Conservation (phyloP, 2,329 filamentous ascomycete species). For the Purpureocillium takamizusanense region DNA sequence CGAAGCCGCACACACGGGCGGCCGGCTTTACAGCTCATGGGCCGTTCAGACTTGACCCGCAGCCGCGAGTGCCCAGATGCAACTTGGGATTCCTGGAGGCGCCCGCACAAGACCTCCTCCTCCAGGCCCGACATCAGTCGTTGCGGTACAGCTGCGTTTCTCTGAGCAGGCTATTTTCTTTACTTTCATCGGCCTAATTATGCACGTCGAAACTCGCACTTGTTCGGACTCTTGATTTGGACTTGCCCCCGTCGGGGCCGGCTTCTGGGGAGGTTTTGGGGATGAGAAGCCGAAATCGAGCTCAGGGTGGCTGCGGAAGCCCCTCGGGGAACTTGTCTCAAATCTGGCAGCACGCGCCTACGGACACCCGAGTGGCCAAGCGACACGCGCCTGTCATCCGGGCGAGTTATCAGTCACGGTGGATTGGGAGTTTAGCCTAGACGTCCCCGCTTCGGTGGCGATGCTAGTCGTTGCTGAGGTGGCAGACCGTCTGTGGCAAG, state of each 20-base stretch:
- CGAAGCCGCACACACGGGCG: neutral
- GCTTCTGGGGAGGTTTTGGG: conserved; percentile 27
- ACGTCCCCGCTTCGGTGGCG: too few species aligned
- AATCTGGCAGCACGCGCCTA: too few species aligned
- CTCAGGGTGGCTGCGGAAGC: neutral
- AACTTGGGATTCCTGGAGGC: neutral
- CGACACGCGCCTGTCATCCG: too few species aligned
- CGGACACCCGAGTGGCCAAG: too few species aligned
- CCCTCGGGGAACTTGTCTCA: neutral
- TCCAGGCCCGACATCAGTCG: conserved; percentile 16
- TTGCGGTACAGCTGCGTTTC: conserved; percentile 28
- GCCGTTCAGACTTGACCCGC: conserved; percentile 3
- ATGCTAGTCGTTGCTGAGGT: too few species aligned
- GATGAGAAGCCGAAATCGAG: conserved; percentile 5
- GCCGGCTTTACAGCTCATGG: neutral
- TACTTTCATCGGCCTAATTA: conserved; percentile 16
- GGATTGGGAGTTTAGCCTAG: too few species aligned
- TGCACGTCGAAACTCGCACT: conserved; percentile 7
- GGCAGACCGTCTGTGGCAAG: too few species aligned
- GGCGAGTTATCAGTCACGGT: too few species aligned
- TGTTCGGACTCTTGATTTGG: conserved; percentile 14
- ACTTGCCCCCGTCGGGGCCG: conserved; percentile 8
- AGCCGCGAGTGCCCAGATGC: conserved; percentile 5
- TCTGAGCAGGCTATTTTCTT: conserved; percentile 18
- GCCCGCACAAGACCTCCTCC: neutral